Conservation (phyloP, 495 filamentous ascomycete genomes). For the Astrothelium macrocarpum region DNA sequence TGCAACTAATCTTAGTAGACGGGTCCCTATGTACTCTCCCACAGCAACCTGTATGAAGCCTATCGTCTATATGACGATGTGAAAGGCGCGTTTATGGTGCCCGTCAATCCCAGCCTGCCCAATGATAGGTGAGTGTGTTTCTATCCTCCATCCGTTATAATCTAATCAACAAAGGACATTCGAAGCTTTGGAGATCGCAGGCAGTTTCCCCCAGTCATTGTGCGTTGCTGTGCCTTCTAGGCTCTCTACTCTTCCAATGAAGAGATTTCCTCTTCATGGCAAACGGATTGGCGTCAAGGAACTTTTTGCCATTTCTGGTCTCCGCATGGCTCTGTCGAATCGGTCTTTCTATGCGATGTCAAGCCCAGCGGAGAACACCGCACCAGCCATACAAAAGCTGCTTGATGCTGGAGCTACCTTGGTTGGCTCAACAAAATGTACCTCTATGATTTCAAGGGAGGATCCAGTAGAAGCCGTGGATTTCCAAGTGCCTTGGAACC, state of each 20-base stretch:
- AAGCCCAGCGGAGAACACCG: not conserved
- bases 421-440: not conserved
- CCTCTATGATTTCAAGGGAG: not conserved
- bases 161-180: not conserved
- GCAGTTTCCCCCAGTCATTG: not conserved
- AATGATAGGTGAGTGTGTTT: not conserved
- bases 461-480: not conserved
- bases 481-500: slow-evolving; percentile 8
- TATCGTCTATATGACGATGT: not conserved
- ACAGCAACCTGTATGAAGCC: not conserved
- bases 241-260: not conserved
- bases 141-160: not conserved
- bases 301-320: not conserved
- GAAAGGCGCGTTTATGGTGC: not conserved
- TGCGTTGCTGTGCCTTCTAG: not conserved
- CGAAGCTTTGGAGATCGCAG: not conserved
- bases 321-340: not conserved
- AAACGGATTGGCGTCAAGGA: not conserved
- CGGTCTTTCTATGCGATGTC: not conserved
- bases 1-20: not conserved
- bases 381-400: not conserved
- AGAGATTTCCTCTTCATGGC: not conserved
- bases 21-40: not conserved
- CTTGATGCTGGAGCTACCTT: not conserved
- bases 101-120: not conserved